Percentiles rank a stretch among this genome's conserved stretches.
Evolutionary conservation across 129 eudicot species (phyloP).

Genomic region (Pulicaria dysenterica): DNA sequence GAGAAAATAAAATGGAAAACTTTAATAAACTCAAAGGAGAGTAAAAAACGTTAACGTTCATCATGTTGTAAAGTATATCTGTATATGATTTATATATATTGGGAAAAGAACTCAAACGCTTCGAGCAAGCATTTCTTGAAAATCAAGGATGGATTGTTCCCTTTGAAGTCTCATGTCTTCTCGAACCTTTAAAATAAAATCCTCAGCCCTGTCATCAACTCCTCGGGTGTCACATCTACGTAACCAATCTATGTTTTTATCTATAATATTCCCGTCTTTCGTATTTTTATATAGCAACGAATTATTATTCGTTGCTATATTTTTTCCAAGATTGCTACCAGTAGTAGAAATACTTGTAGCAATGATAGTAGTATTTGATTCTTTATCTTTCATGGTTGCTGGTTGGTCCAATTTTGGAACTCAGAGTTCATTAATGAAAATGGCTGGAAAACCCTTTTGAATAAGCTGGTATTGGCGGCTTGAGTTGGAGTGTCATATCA

Average conservation of each 20-base stretch:
- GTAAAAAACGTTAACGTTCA: neutral
- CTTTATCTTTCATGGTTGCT: slow-evolving; percentile 6
- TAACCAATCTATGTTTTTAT: neutral
- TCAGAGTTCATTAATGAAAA: slow-evolving; percentile 45
- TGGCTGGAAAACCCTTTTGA: slow-evolving; percentile 40
- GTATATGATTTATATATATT: neutral
- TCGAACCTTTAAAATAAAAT: slow-evolving; percentile 59
- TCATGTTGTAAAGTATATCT: neutral
- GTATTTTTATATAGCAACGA: slow-evolving; percentile 15
- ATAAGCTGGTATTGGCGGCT: slow-evolving; percentile 24
- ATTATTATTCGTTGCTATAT: neutral
- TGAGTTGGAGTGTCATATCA: slow-evolving; percentile 21
- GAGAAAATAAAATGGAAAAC: slow-evolving; percentile 5
- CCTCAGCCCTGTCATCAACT: slow-evolving; percentile 87
- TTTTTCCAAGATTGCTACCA: neutral
- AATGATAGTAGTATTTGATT: slow-evolving; percentile 12
- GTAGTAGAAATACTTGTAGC: slow-evolving; percentile 4
- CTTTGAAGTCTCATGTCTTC: slow-evolving; percentile 69
- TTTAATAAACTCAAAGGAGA: neutral
- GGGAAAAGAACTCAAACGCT: slow-evolving; percentile 39
- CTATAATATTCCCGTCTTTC: slow-evolving; percentile 1
- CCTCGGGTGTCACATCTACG: slow-evolving; percentile 39
- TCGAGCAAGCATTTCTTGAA: slow-evolving; percentile 78
- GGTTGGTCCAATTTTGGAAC: slow-evolving; percentile 23
- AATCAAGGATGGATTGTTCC: slow-evolving; percentile 77